Evolutionary conservation across 192 early-diverging fungal genomes (phyloP).

Genomic region (Umbelopsis isabellina): DNA sequence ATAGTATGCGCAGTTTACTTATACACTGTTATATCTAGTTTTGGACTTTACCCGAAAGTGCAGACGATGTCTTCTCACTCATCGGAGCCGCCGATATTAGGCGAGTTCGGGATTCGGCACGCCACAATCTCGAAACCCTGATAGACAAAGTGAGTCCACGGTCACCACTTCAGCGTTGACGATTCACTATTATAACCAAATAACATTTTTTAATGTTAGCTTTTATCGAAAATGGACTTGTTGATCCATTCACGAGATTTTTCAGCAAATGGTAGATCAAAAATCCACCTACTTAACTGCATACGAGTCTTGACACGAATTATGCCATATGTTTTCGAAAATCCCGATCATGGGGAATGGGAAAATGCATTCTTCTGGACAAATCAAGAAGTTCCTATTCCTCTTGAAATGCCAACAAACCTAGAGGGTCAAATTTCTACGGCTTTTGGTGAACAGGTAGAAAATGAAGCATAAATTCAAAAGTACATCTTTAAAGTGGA

Average conservation of each 20-base stretch:
- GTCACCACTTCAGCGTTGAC: neutral
- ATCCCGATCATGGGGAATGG: constrained; percentile 46
- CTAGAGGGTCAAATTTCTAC: neutral
- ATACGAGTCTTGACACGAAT: constrained; percentile 82
- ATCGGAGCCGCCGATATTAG: constrained; percentile 85
- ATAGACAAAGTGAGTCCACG: constrained; percentile 63
- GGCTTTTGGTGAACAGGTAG: constrained; percentile 7
- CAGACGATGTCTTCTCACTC: constrained; percentile 87
- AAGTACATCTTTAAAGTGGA: too few relatives aligned
- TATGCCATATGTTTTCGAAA: constrained; percentile 85
- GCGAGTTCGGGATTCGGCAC: constrained; percentile 70
- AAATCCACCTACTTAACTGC: constrained; percentile 77
- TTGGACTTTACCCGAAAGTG: constrained; percentile 72
- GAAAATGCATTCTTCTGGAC: constrained; percentile 73
- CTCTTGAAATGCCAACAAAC: neutral
- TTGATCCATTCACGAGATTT: constrained; percentile 56
- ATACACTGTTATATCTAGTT: constrained; percentile 50
- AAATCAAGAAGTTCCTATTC: constrained; percentile 21
- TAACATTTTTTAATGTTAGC: constrained; percentile 26
- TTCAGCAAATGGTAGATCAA: constrained; percentile 52
- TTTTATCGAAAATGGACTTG: constrained; percentile 55
- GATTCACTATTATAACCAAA: neutral
- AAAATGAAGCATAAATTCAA: too few relatives aligned
- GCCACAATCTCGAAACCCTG: constrained; percentile 78
- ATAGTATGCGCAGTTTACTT: neutral